Evolutionary conservation across 2,329 filamentous ascomycete species (phyloP).

Genomic region (Calonectria pseudoturangicola): DNA sequence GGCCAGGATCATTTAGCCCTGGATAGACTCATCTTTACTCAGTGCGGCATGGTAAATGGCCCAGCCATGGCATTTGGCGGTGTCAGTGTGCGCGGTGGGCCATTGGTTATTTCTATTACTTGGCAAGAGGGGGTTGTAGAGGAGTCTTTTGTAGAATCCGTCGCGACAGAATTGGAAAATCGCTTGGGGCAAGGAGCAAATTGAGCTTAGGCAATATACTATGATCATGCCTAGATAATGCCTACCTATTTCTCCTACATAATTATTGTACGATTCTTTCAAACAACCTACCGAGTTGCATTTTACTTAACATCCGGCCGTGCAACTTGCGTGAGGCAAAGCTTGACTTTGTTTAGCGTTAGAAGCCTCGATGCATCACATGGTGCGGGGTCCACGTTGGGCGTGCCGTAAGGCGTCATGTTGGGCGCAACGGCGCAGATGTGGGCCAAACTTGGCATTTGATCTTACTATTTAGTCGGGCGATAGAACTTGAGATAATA

Average conservation of each 20-base stretch:
- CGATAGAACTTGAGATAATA: background rate
- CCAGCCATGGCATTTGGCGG: constrained; percentile 41
- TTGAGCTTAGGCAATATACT: background rate
- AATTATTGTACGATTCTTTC: background rate
- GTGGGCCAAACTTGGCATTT: background rate
- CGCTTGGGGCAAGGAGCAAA: background rate
- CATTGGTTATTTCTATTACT: constrained; percentile 30
- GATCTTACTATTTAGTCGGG: background rate
- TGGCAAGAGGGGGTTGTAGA: constrained; percentile 37
- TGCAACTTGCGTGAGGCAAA: background rate
- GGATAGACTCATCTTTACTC: constrained; percentile 36
- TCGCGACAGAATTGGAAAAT: constrained; percentile 20
- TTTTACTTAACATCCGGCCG: too few species aligned
- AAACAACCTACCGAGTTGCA: background rate
- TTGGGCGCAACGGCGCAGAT: background rate
- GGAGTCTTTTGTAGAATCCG: constrained; percentile 13
- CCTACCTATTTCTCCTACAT: too few species aligned
- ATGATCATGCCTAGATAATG: too few species aligned
- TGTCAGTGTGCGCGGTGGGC: constrained; percentile 28
- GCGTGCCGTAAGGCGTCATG: constrained; percentile 13
- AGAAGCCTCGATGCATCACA: background rate
- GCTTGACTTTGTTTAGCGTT: background rate
- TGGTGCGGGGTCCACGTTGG: background rate
- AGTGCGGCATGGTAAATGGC: constrained; percentile 36
- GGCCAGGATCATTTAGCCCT: background rate